phyloP scores from a whole-genome alignment of 305 asterid genomes.

The Andrographis paniculata region DNA sequence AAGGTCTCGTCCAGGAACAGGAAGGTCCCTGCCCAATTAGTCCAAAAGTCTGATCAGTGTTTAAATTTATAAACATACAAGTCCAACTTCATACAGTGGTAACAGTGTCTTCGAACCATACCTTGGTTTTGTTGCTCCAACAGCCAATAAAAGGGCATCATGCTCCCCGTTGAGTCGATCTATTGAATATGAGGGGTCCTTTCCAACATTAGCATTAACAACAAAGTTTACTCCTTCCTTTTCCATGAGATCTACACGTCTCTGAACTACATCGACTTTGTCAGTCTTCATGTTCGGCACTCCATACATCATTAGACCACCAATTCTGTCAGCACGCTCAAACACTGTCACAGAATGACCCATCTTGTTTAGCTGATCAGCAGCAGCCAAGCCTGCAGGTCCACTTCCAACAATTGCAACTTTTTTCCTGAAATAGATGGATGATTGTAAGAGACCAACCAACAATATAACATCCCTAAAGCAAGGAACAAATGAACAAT shows the following conservation, averaged over 20 bases:
- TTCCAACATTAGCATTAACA: slow-evolving; percentile 80
- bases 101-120: slow-evolving; percentile 20
- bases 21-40: slow-evolving; percentile 65
- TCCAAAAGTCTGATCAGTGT: no score
- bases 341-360: slow-evolving; percentile 88
- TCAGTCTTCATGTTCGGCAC: slow-evolving; percentile 99
- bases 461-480: no score
- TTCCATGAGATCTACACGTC: slow-evolving; percentile 91
- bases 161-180: slow-evolving; percentile 65
- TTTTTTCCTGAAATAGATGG: slow-evolving; percentile 53
- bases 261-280: slow-evolving; percentile 77
- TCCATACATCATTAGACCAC: slow-evolving; percentile 99
- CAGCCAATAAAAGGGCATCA: slow-evolving; percentile 86
- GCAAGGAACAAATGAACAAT: no score
- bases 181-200: slow-evolving; percentile 55
- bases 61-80: neutral
- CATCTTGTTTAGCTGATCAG: slow-evolving; percentile 83
- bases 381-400: slow-evolving; percentile 98
- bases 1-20: slow-evolving; percentile 93
- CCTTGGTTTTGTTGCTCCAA: slow-evolving; percentile 98
- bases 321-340: slow-evolving; percentile 96
- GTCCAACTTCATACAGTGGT: neutral
- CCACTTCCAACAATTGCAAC: slow-evolving; percentile 97
- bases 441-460: neutral
- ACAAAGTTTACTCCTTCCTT: slow-evolving; percentile 87